These are phyloP conservation scores for Penicillium vulpinum DNA, from an alignment of 2,329 filamentous ascomycete species.

Conservation along the genomic window DNA sequence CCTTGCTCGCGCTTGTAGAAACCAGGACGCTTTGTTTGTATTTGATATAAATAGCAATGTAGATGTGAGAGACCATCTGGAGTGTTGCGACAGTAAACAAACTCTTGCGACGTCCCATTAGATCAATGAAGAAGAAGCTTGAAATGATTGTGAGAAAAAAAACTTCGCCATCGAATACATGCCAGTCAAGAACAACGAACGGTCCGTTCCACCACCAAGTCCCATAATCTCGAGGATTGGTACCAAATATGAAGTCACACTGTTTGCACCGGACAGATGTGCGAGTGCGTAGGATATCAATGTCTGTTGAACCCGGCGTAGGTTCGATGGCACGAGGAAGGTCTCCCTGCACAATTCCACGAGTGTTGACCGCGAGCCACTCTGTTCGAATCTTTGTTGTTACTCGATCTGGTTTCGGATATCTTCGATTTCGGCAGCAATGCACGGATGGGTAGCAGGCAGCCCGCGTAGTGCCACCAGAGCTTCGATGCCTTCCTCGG, in stretches of 20 bases:
- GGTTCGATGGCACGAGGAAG: constrained; percentile 39
- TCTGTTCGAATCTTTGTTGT: not conserved
- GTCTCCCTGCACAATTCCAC: constrained; percentile 37
- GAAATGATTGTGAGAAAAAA: constrained; percentile 43
- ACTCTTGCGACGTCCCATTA: constrained; percentile 41
- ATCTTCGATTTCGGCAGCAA: constrained; percentile 26
- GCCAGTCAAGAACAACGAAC: constrained; percentile 41
- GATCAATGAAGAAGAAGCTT: constrained; percentile 49
- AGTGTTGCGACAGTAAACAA: constrained; percentile 39
- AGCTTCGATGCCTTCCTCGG: constrained; percentile 29
- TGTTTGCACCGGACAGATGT: constrained; percentile 48
- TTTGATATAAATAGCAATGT: constrained; percentile 44
- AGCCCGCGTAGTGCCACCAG: constrained; percentile 32
- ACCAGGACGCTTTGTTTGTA: constrained; percentile 27
- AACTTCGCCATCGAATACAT: constrained; percentile 49
- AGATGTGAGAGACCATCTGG: constrained; percentile 46
- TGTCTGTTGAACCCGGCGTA: constrained; percentile 42
- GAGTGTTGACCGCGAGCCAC: not conserved
- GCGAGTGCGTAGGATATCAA: constrained; percentile 40
- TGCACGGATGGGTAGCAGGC: constrained; percentile 25
- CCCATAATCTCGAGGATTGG: constrained; percentile 45
- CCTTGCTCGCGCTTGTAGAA: constrained; percentile 25
- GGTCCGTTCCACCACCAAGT: constrained; percentile 17
- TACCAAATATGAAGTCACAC: constrained; percentile 45
- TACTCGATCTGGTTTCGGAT: constrained; percentile 20